Conservation (phyloP, 306 rosid species). For the Heteromeles arbutifolia region DNA sequence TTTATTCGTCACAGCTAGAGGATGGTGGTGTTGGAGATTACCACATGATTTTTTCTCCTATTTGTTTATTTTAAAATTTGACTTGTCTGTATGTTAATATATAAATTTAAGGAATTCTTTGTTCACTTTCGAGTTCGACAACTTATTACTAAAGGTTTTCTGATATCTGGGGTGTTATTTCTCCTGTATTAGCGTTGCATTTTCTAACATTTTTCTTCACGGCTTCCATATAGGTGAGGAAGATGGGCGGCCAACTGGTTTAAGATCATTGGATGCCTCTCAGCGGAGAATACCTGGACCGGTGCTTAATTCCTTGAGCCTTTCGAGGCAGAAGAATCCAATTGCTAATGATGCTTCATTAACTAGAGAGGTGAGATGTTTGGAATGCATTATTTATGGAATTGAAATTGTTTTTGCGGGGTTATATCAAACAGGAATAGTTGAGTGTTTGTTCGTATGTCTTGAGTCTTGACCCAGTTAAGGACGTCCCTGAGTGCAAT, state of each 20-base stretch:
- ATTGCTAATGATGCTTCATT: constrained; percentile 27
- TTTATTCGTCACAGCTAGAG: neutral
- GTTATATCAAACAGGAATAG: neutral
- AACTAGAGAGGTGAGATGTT: constrained; percentile 36
- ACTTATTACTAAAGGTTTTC: neutral
- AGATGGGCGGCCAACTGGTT: constrained; percentile 64
- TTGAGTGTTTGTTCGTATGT: too few species aligned
- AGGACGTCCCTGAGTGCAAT: too few species aligned
- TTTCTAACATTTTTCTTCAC: neutral
- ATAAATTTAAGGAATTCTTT: neutral
- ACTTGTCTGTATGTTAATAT: neutral
- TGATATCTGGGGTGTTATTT: neutral
- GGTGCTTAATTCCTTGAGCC: constrained; percentile 47
- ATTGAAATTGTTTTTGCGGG: neutral
- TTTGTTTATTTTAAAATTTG: neutral
- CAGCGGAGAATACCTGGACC: constrained; percentile 70
- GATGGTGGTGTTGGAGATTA: neutral
- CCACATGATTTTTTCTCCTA: neutral
- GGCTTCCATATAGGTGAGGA: constrained; percentile 46
- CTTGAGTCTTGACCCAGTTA: too few species aligned
- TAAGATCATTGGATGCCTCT: constrained; percentile 62
- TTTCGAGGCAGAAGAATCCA: constrained; percentile 38
- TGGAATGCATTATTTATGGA: constrained; percentile 4
- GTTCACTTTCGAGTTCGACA: neutral
- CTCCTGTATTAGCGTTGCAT: neutral